Evolutionary conservation across 129 eudicot species (phyloP), one percentile per base, ranked within the genome.

Genomic region (Scalesia atractyloides): DNA sequence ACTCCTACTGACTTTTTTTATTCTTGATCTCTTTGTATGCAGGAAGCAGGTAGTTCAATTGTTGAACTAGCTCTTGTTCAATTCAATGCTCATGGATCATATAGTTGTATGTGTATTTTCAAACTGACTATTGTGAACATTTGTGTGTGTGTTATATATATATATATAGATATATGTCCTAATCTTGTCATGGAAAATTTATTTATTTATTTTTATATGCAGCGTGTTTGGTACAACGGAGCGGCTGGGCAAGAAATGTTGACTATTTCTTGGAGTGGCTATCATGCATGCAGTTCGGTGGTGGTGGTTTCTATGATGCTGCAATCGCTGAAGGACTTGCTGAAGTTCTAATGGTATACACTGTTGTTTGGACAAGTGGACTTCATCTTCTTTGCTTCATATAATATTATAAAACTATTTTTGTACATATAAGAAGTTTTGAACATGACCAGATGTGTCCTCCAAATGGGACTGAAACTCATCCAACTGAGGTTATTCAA

Each of bases 271-370:
- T 66, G 53, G 24, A 66, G 69, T 66, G 68, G 73, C 67, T 75
- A 67, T 56, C 74, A 67, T 50, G 49, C 17, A 17, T 76, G 24
- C 34, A 70, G 10, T 68, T 76, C 57, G 56, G 68, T 57, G 74
- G 68, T 39, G 68, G 69, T 58, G 80, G 74, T 22, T 56, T 54
- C 26, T 11, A 34, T 13, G 74, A 68, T 64, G 60, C 80, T 76
- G 74, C 80, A 67, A 43, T 59, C 46, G 74, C 74, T 10, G 61
- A 76, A 58, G 80, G 80, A 20, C 74, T 76, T 18, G 72, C 69
- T 26, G 52, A 57, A 14, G 80, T 63, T 17, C 22, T 76, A 63
- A 57, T 57, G 80, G 74, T 68, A 66, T 15, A 5, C 22, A 8
- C n/a, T 48, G n/a, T 15, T 15, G 51, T 50, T 48, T 11, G 30